Percentiles rank a stretch among this genome's conserved stretches.
Evolutionary conservation across 1,139 yeast species (phyloP).

Genomic region (Candida pseudocylindracea): DNA sequence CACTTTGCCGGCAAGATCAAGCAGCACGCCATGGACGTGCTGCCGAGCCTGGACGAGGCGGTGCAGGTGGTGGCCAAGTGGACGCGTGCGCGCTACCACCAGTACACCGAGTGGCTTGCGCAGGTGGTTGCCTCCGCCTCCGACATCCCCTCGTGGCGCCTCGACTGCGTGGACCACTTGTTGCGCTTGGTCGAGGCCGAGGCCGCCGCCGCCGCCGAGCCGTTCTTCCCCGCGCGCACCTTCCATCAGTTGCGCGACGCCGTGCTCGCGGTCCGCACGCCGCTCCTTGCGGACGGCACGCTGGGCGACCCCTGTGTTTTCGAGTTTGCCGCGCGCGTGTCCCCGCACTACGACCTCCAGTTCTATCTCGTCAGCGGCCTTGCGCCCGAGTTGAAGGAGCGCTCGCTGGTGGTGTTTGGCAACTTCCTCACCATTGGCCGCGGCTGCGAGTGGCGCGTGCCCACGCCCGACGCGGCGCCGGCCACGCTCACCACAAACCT

Average conservation of each 20-base stretch:
- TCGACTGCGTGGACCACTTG: conserved; percentile 41
- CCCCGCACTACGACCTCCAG: conserved; percentile 40
- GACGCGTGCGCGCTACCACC: conserved; percentile 36
- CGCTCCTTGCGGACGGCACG: conserved; percentile 19
- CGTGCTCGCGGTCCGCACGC: conserved; percentile 18
- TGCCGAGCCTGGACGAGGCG: conserved; percentile 14
- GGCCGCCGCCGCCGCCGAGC: conserved; percentile 7
- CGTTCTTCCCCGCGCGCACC: conserved; percentile 31
- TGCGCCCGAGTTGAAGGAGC: conserved; percentile 1
- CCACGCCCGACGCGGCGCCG: conserved; percentile 6
- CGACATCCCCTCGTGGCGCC: conserved; percentile 20
- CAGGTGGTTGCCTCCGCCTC: conserved; percentile 13
- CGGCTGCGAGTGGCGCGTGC: conserved; percentile 6
- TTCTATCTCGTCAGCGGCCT: conserved; percentile 32
- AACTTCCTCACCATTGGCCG: conserved; percentile 17
- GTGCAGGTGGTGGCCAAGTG: conserved; percentile 29
- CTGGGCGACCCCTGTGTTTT: conserved; percentile 29
- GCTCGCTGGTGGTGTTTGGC: conserved; percentile 9
- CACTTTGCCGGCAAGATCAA: conserved; percentile 34
- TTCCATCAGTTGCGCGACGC: conserved; percentile 24
- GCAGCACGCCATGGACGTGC: conserved; percentile 18
- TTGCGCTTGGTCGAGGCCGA: conserved; percentile 45
- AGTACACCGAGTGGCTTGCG: conserved; percentile 23
- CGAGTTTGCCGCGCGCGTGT: conserved; percentile 35
- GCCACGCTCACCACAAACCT: conserved; percentile 1